Conservation (phyloP, 495 filamentous ascomycete genomes). For the Neurospora africana region DNA sequence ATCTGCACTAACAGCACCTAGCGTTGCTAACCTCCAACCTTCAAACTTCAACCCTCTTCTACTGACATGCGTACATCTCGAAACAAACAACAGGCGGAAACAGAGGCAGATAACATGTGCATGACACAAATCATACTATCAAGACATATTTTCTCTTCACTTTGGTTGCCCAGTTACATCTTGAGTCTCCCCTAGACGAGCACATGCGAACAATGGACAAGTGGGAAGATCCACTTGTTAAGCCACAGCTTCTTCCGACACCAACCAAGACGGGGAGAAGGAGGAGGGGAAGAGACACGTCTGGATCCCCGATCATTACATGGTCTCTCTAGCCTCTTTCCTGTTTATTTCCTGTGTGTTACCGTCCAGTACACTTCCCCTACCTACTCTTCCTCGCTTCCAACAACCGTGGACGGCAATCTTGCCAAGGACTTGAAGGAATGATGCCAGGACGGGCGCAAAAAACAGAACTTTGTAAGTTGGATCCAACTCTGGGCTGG, state of each 20-base stretch:
- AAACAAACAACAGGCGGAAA: background rate
- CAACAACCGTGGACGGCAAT: background rate
- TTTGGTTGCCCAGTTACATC: background rate
- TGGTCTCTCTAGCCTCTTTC: background rate
- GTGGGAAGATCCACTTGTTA: background rate
- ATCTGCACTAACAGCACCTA: background rate
- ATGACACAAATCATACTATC: background rate
- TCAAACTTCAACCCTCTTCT: background rate
- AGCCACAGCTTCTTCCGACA: background rate
- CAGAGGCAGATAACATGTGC: background rate
- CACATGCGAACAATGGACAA: background rate
- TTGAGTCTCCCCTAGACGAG: background rate
- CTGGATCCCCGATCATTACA: background rate
- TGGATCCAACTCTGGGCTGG: background rate
- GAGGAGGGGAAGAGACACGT: background rate
- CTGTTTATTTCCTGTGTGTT: background rate
- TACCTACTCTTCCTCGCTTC: background rate
- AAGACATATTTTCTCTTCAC: background rate
- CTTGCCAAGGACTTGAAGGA: background rate
- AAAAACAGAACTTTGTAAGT: background rate
- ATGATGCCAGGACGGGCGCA: background rate
- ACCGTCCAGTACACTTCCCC: background rate
- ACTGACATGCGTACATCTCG: background rate
- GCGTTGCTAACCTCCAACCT: background rate
- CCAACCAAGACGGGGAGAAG: background rate